Evolutionary conservation across 495 filamentous ascomycete genomes (phyloP).

Genomic region (Hypoxylon cercidicola): DNA sequence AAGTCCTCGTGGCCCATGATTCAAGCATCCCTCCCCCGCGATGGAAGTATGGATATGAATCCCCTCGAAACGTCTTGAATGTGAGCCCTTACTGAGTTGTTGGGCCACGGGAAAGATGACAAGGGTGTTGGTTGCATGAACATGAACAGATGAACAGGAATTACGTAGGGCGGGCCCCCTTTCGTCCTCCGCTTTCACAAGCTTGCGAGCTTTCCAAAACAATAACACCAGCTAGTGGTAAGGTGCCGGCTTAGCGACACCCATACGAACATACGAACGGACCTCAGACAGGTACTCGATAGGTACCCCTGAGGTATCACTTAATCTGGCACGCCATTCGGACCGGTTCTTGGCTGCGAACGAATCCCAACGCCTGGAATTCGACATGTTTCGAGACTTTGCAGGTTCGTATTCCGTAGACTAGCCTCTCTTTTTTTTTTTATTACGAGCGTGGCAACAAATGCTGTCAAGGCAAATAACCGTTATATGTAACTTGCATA

Average conservation of each 20-base stretch:
- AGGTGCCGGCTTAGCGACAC: constrained; percentile 15
- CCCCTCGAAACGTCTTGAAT: too few relatives aligned
- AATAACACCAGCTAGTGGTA: constrained; percentile 6
- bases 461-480: constrained; percentile 10
- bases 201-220: not conserved
- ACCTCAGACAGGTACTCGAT: constrained; percentile 3
- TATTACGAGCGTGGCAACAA: constrained; percentile 15
- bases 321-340: constrained; percentile 15
- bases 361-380: constrained; percentile 18
- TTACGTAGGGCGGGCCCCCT: constrained; percentile 25
- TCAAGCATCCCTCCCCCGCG: not conserved
- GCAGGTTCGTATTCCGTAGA: constrained; percentile 25
- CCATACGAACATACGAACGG: constrained; percentile 2
- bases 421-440: constrained; percentile 10
- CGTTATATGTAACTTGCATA: not conserved
- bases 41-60: too few relatives aligned
- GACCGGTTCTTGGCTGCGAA: constrained; percentile 37
- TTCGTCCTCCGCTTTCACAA: too few relatives aligned
- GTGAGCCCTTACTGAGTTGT: too few relatives aligned
- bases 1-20: constrained; percentile 13
- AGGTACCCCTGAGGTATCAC: constrained; percentile 7
- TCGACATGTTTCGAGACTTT: constrained; percentile 24
- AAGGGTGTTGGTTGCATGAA: constrained; percentile 10
- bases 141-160: constrained; percentile 3
- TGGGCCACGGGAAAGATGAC: not conserved